Conservation (phyloP, 169 alveolate genomes). For the Plasmodium falciparum region DNA sequence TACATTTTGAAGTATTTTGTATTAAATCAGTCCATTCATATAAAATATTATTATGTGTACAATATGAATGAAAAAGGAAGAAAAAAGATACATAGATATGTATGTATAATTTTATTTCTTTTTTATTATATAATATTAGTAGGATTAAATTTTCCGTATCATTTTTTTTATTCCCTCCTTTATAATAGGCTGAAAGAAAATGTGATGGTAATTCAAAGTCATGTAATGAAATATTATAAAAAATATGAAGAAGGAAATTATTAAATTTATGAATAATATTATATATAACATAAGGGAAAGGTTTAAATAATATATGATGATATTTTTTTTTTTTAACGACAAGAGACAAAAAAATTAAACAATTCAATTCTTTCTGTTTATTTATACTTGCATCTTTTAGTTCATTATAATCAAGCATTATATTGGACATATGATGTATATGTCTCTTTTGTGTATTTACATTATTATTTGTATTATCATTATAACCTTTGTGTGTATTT, state of each 20-base stretch:
- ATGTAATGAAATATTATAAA: slow-evolving; percentile 12
- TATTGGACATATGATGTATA: too few species aligned
- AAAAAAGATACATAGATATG: slow-evolving; percentile 48
- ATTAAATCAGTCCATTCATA: slow-evolving; percentile 46
- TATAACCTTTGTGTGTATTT: neutral
- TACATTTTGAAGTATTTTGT: slow-evolving; percentile 16
- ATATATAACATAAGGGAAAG: slow-evolving; percentile 11
- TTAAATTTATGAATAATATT: slow-evolving; percentile 47
- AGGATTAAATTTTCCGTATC: slow-evolving; percentile 3
- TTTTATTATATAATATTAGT: slow-evolving; percentile 8
- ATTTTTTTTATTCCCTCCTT: neutral
- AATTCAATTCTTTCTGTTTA: slow-evolving; percentile 31
- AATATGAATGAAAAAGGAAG: slow-evolving; percentile 23
- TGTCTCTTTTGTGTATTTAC: neutral
- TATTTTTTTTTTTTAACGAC: slow-evolving; percentile 61
- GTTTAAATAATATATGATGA: slow-evolving; percentile 31
- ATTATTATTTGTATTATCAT: neutral
- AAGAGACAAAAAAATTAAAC: slow-evolving; percentile 38
- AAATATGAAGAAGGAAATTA: slow-evolving; percentile 18
- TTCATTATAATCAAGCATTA: neutral
- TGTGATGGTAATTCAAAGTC: slow-evolving; percentile 24
- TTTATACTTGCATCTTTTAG: neutral
- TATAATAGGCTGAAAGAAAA: slow-evolving; percentile 32
- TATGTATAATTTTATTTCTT: slow-evolving; percentile 22
- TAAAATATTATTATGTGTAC: neutral